Evolutionary conservation across 805 yeast species (phyloP), one percentile per base, ranked within the genome.

Genomic region (Kodamaea hsintzibuensis): DNA sequence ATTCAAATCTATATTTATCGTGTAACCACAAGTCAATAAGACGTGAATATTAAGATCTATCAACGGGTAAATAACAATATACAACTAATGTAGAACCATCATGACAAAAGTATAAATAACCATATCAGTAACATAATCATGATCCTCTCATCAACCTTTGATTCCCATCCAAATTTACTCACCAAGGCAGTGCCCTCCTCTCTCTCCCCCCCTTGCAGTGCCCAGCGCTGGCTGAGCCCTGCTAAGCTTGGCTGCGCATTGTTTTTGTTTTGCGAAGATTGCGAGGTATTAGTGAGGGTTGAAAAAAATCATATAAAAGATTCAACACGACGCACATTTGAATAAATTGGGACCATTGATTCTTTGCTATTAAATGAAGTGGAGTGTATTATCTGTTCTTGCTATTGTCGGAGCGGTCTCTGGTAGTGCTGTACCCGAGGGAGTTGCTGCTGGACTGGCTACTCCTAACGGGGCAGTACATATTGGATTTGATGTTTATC

Each of bases 401-500:
- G 49, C 57, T 13, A 22, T 50, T 17, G 48, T 48, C 48, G 54
- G 38, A 5, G 51, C 39, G 17, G 42, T 35, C 7, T 18, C 35
- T 16, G 38, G 16, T 18, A 38, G 46, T 30, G 46, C 19, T 25
- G 40, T 18, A 17, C 43, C 25, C 27, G 42, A 27, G 5, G 47
- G 30, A 12, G 48, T n/a, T 10, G 43, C 35, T 16, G 35, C 33
- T 16, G 49, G 22, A 10, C 13, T n/a, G 8, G 52, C 35, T 22
- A 35, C 25, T 33, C 43, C 46, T 18, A 37, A 33, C 5, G 54
- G 54, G 2, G 54, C 54, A 17, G 17, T 46, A 30, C 58, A 27
- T 49, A 35, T 65, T 22, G 64, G 61, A 50, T 65, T 64, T 49
- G 59, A 60, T 38, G 56, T 65, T 10, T 57, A 57, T 45, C 53